Conservation (phyloP, 2,329 filamentous ascomycete genomes). For the Microdochium trichocladiopsis region DNA sequence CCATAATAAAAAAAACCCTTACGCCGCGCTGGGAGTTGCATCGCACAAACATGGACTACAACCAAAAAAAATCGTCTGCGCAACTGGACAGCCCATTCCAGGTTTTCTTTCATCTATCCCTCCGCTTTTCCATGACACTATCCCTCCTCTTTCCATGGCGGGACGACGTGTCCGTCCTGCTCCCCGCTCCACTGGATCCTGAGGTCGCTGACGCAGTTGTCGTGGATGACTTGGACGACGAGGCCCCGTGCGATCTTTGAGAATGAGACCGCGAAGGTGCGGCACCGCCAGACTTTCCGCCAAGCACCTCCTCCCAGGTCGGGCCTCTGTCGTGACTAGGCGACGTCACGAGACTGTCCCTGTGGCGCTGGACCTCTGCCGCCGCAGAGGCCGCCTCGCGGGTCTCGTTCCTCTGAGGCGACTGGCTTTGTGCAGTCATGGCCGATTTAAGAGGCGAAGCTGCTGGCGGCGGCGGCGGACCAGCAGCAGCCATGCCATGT, state of each 20-base stretch:
- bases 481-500: neutral
- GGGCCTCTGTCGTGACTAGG: neutral
- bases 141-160: too few species aligned
- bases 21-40: too few species aligned
- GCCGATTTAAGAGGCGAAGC: neutral
- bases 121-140: too few species aligned
- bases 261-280: neutral
- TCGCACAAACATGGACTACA: too few species aligned
- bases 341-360: neutral
- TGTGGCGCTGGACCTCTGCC: neutral
- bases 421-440: neutral
- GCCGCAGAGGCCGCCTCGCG: neutral
- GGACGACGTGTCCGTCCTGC: too few species aligned
- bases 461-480: neutral
- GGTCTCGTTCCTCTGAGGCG: neutral
- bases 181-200: too few species aligned
- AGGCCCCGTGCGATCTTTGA: neutral
- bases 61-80: too few species aligned
- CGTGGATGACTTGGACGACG: neutral
- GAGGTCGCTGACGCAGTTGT: neutral
- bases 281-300: neutral
- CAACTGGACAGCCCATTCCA: too few species aligned
- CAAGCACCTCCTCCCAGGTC: neutral
- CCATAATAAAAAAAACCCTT: too few species aligned
- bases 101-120: too few species aligned